Base-by-base conservation (phyloP, 2,329 filamentous ascomycete genomes). In the Aphanoascus verrucosus region DNA sequence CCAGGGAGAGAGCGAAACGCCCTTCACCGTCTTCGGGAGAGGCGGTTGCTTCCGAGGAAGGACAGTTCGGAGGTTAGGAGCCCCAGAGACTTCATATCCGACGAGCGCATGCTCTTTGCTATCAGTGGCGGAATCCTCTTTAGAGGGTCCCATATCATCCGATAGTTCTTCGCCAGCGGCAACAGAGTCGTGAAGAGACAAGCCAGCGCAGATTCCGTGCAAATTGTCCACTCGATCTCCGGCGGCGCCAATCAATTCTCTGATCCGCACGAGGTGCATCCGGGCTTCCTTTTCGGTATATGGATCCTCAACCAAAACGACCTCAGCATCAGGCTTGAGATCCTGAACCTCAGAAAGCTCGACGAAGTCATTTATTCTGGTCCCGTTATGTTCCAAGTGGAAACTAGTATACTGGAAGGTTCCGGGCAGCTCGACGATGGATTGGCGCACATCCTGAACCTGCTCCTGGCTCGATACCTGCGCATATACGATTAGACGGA, bases 321-420 rank as follows among this genome's bases (percentile, higher is more conserved):
- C 79, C 64, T 90, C 85, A 35, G 90, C 86, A 58, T 89, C 83
- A 34, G 84, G 72, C 51, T 81, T 80, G 53, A 98, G 79, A 54
- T 81, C 88, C 46, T 85, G 79, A 53, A 98, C 86, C 67, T 98
- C 91, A 52, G 88, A 89, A 57, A 98, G 80, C 68, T 94, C 85
- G 56, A 94, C 80, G 64, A 93, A 97, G 71, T 98, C 93, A 70
- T 97, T 97, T 77, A 98, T 85, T 60, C 86, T 85, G 71, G 86
- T 77, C 61, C 88, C 88, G 56, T 87, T 84, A 73, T 90, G 84
- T 73, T 97, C 90, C 63, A 98, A 83, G 73, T 98, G 93, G 76
- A 98, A 98, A 77, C 93, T 98, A 51, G 93, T 94, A 75, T 96
- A 96, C 71, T 94, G 89, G 74, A 96, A 93, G 49, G 91, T 94